Evolutionary conservation across 495 filamentous ascomycete species (phyloP), one percentile per base, ranked within the genome.

Genomic region (Sporormia fimetaria): DNA sequence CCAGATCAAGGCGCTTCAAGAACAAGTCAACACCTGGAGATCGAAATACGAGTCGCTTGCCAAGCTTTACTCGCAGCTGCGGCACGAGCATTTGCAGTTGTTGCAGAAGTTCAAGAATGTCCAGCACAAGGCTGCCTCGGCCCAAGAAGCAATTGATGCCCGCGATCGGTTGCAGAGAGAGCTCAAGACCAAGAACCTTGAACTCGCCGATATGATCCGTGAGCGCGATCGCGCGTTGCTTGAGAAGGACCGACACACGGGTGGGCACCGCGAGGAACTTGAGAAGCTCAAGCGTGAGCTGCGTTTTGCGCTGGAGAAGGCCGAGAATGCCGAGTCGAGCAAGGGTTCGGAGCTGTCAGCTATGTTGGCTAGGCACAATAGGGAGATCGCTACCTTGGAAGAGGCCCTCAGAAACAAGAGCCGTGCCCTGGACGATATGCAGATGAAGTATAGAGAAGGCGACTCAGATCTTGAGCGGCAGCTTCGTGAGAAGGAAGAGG

Each of bases 251-350:
- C 77, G 90, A 33, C 56, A 82, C 16, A 74, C 71, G 33, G 92
- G 90, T 33, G 80, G 75, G 27, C 87, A 92, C 59, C 85, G 82
- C 56, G 90, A 98, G 30, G 90, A 98, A 54, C 50, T 94, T 16
- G 92, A 95, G 65, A 95, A 94, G 71, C 61, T 98, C 21, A 92
- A 83, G 74, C 82, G 90, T n/a, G 90, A 98, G 63, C 73, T 98
- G 22, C 80, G 87, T 10, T 80, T 94, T 68, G 90, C 90, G 18
- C 62, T 87, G 14, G 90, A 96, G 41, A 87, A 83, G 40, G 86
- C 86, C 23, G 88, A 95, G 43, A 94, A 94, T 60, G 73, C 85
- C 11, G 90, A 98, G 57, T 75, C 83, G 31, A 78, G 76, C 44
- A 98, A 96, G 67, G 88, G 87, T 42, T 83, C 79, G 17, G 90